Conservation (phyloP, 2,329 filamentous ascomycete species). For the Cladophialophora exuberans region DNA sequence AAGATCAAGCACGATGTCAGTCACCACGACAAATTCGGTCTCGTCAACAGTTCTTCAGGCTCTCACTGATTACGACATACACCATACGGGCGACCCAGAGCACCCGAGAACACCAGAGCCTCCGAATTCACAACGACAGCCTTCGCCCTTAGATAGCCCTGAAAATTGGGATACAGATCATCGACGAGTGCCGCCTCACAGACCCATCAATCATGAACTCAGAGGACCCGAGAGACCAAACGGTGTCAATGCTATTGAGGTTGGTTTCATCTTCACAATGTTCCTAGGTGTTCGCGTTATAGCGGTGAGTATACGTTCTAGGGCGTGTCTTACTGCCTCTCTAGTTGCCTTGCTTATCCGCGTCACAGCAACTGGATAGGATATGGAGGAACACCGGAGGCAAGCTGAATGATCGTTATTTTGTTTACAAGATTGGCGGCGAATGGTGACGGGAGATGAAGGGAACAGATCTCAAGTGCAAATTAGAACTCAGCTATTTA, state of each 20-base stretch:
- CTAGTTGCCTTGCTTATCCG: background rate
- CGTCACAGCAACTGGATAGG: background rate
- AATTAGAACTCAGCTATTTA: too few species aligned
- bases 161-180: constrained; percentile 53
- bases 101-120: background rate
- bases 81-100: constrained; percentile 20
- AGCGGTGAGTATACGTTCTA: background rate
- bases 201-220: constrained; percentile 38
- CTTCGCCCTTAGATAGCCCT: constrained; percentile 35
- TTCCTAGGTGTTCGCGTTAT: constrained; percentile 1
- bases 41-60: constrained; percentile 12
- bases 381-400: constrained; percentile 6
- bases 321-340: background rate
- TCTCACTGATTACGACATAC: constrained; percentile 25
- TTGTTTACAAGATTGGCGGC: background rate
- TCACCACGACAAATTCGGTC: constrained; percentile 19
- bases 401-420: background rate
- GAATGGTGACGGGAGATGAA: too few species aligned
- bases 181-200: constrained; percentile 52
- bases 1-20: constrained; percentile 2
- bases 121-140: background rate
- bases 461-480: too few species aligned
- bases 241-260: constrained; percentile 9
- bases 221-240: background rate
- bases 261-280: constrained; percentile 8